Evolutionary conservation across 352 stramenopile genomes (phyloP).

Genomic region (Aphanomyces euteiches): DNA sequence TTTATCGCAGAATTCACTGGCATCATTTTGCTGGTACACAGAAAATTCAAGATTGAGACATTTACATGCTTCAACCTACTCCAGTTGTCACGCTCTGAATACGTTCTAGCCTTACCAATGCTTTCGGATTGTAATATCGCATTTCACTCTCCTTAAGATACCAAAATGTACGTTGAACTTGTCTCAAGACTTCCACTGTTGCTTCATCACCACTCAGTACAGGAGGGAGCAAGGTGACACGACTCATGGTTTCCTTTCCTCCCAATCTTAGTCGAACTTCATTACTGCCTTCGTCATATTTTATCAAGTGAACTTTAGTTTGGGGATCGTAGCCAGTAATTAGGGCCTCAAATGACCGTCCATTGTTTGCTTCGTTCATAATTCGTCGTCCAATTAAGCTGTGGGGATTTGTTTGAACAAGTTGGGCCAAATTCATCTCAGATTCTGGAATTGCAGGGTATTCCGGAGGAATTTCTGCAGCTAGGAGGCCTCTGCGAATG

Average conservation of each 20-base stretch:
- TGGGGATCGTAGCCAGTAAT: conserved; percentile 85
- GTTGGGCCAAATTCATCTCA: conserved; percentile 53
- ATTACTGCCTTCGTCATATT: conserved; percentile 87
- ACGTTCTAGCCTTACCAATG: conserved; percentile 82
- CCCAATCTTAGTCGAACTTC: conserved; percentile 18
- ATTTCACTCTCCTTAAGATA: conserved; percentile 82
- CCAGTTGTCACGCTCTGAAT: neutral
- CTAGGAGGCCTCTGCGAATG: conserved; percentile 71
- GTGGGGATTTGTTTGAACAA: conserved; percentile 38
- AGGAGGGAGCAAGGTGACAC: conserved; percentile 56
- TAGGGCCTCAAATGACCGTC: conserved; percentile 90
- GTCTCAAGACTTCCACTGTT: conserved; percentile 83
- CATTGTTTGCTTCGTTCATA: conserved; percentile 91
- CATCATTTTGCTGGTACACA: conserved; percentile 99
- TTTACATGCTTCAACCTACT: conserved; percentile 70
- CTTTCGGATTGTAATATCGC: conserved; percentile 80
- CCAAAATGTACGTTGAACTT: conserved; percentile 89
- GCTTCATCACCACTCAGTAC: conserved; percentile 74
- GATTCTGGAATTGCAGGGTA: conserved; percentile 88
- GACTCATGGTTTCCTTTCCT: conserved; percentile 17
- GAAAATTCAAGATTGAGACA: conserved; percentile 89
- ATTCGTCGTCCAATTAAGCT: conserved; percentile 75
- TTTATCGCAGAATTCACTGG: conserved; percentile 98
- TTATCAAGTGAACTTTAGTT: conserved; percentile 71
- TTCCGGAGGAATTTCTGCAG: conserved; percentile 57